Conservation (phyloP, 2,329 filamentous ascomycete genomes). For the Basipetospora chlamydospora region DNA sequence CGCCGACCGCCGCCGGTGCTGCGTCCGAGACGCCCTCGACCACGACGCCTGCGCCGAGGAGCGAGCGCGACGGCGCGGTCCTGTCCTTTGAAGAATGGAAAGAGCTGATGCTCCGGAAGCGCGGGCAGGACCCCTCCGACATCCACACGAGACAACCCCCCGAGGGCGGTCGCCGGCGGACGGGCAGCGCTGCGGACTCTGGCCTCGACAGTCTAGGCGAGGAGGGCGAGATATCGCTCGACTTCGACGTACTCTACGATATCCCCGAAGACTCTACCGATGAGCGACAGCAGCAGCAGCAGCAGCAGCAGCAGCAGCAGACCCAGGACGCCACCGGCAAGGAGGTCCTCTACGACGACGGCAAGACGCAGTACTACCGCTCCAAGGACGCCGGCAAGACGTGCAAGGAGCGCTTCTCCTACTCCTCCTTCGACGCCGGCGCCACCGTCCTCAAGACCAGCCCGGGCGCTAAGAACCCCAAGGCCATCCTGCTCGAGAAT, state of each 20-base stretch:
- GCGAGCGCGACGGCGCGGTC: slow-evolving; percentile 38
- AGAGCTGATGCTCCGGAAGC: slow-evolving; percentile 74
- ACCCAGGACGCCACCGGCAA: too few species aligned
- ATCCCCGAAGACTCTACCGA: neutral
- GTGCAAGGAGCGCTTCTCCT: slow-evolving; percentile 95
- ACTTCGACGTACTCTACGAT: slow-evolving; percentile 31
- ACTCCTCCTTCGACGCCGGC: slow-evolving; percentile 92
- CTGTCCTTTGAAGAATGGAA: slow-evolving; percentile 99
- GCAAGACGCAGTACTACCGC: slow-evolving; percentile 41
- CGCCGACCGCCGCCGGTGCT: too few species aligned
- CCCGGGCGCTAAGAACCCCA: slow-evolving; percentile 70
- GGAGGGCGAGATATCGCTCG: slow-evolving; percentile 63
- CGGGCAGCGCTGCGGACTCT: slow-evolving; percentile 42
- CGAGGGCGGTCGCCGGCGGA: too few species aligned
- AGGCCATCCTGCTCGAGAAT: slow-evolving; percentile 83
- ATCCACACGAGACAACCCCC: slow-evolving; percentile 21
- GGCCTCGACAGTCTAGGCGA: slow-evolving; percentile 71
- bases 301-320: neutral
- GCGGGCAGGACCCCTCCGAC: slow-evolving; percentile 52
- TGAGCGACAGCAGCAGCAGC: neutral
- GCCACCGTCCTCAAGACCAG: slow-evolving; percentile 89
- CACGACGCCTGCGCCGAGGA: too few species aligned
- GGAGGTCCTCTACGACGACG: slow-evolving; percentile 30
- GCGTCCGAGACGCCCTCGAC: too few species aligned
- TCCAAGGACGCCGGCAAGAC: slow-evolving; percentile 94